These are phyloP conservation scores for Sechiopsis laciniata DNA, from an alignment of 306 rosid genomes.

Conservation along the genomic window DNA sequence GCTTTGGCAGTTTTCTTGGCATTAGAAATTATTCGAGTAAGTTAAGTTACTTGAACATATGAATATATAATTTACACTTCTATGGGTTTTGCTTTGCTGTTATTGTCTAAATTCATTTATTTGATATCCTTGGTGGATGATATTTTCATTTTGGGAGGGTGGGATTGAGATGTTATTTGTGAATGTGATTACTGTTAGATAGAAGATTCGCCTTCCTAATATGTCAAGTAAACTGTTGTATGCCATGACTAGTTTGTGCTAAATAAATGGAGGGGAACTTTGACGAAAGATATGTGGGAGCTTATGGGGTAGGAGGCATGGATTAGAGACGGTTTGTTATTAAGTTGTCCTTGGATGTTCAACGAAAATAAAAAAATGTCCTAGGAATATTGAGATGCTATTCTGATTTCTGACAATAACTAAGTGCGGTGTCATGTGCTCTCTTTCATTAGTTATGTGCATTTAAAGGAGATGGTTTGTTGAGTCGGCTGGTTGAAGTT, in stretches of 20 bases:
- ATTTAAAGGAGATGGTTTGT: neutral
- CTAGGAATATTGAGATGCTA: neutral
- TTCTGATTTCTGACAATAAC: neutral
- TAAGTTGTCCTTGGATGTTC: no score
- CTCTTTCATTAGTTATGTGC: neutral
- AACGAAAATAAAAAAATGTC: no score
- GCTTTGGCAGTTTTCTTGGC: conserved; percentile 81
- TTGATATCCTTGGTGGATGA: neutral
- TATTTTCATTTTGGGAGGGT: conserved; percentile 7
- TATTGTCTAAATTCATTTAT: neutral
- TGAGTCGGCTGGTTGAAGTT: neutral
- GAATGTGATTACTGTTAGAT: neutral
- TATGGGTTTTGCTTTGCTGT: neutral
- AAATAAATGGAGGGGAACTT: neutral
- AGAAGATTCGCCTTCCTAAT: neutral
- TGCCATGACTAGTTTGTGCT: neutral
- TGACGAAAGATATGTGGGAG: neutral
- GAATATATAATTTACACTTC: neutral
- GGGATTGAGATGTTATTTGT: conserved; percentile 1
- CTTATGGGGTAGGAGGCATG: neutral
- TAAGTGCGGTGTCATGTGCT: neutral
- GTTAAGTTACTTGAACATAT: conserved; percentile 27
- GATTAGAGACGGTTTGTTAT: no score
- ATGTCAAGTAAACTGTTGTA: conserved; percentile 1
- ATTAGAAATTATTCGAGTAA: conserved; percentile 83